Base-by-base conservation (phyloP, 2,329 filamentous ascomycete species). In the Ciborinia camelliae region DNA sequence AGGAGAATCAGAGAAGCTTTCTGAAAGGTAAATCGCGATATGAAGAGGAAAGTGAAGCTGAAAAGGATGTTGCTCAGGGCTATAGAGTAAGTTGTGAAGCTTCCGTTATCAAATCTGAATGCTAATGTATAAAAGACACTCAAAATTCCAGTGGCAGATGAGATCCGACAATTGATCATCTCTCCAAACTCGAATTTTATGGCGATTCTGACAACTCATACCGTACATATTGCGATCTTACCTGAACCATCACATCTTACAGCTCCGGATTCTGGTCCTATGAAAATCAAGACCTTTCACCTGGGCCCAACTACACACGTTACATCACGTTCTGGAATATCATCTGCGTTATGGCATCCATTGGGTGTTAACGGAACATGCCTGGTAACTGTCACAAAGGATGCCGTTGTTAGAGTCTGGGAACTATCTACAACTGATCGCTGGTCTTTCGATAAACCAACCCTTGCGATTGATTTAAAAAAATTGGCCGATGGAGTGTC, bases 261-360 rank as follows among this genome's bases (percentile, higher is more conserved):
- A 20, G 84, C 86, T 66, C 81, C 84, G 53, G 91, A 94, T 72
- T 81, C 78, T 54, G 82, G 84, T 12, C 86, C 88, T 6, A 82
- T 97, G 72, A 91, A 90, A 73, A 82, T 93, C 37, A 96, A 91
- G 76, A 91, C 91, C 62, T 96, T 91, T 78, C 94, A 94, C 26
- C 82, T 98, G n/a, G 94, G 94, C 1, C 92, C 93, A 37, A 96
- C 92, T 3, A 92, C 90, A 4, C 94, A 98, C 77, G 92, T 97
- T 57, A 89, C 93, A 58, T 91, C 94, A 54, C 89, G 92, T 69
- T 86, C 92, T 9, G 86, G 91, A 1, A 82, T 99, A 64, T 87
- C 88, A 28, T 91, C 92, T 1, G 90, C 89, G 4, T 73, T 97
- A 65, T 99, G 95, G 94, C 95, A 99, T 78, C 95, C 95, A 0